Evolutionary conservation across 495 filamentous ascomycete genomes (phyloP).

Genomic region (Penicillium waksmanii): DNA sequence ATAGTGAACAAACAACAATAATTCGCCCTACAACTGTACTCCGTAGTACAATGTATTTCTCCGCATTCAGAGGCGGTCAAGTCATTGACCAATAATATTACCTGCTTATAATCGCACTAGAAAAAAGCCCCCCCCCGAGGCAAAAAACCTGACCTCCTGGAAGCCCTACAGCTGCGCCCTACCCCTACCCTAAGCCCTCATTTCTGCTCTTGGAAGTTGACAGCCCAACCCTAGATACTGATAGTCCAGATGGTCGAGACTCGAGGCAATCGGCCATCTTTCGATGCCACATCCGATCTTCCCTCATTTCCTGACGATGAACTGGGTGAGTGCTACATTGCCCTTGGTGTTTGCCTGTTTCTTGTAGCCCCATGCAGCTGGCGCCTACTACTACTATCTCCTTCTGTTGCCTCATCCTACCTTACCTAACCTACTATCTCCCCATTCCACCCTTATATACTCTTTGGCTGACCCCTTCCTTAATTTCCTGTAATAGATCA

Average conservation of each 20-base stretch:
- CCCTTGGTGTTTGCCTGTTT: not conserved
- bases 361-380: not conserved
- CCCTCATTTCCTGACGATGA: conserved; percentile 37
- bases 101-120: not conserved
- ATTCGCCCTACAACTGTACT: too few species aligned
- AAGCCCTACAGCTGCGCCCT: conserved; percentile 49
- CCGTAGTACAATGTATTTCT: too few species aligned
- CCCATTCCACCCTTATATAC: not conserved
- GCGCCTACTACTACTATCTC: conserved; percentile 4
- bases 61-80: not conserved
- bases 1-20: too few species aligned
- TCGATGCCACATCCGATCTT: conserved; percentile 39
- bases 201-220: conserved; percentile 55
- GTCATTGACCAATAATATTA: not conserved
- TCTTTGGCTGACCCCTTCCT: not conserved
- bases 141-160: conserved; percentile 18
- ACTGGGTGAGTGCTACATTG: conserved; percentile 39
- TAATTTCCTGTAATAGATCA: conserved; percentile 17
- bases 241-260: conserved; percentile 41
- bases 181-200: conserved; percentile 59
- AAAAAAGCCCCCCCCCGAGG: not conserved
- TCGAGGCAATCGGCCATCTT: conserved; percentile 30
- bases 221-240: conserved; percentile 28
- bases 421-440: not conserved
- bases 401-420: not conserved